phyloP scores from a whole-genome alignment of 352 stramenopile species.

The Globisporangium takayamanum region DNA sequence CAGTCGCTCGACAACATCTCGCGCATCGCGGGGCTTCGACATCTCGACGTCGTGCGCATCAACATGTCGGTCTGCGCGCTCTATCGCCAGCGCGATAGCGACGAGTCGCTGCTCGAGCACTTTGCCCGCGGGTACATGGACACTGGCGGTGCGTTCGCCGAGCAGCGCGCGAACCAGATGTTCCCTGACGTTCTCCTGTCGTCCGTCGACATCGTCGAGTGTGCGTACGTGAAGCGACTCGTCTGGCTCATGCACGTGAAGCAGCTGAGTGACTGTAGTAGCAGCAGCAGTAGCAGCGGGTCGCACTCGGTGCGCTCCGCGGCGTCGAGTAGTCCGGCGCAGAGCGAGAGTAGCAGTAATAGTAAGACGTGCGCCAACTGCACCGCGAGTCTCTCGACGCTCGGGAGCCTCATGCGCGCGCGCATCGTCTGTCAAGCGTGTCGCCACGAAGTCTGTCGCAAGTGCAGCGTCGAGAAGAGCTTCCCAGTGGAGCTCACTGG shows the following conservation, averaged over 20 bases:
- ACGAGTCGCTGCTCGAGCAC: too few relatives aligned
- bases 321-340: too few relatives aligned
- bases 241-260: too few relatives aligned
- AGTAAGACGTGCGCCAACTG: constrained; percentile 5
- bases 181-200: neutral
- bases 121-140: too few relatives aligned
- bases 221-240: constrained; percentile 2
- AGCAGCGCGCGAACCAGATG: too few relatives aligned
- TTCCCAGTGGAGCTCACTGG: constrained; percentile 1
- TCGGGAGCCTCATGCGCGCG: neutral
- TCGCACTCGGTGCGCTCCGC: too few relatives aligned
- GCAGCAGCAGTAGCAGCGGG: neutral
- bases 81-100: too few relatives aligned
- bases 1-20: constrained; percentile 14
- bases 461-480: constrained; percentile 14
- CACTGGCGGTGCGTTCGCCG: too few relatives aligned
- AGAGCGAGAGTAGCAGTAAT: too few relatives aligned
- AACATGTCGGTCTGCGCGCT: constrained; percentile 9
- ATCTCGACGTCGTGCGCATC: constrained; percentile 10
- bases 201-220: constrained; percentile 5
- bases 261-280: too few relatives aligned
- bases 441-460: constrained; percentile 4
- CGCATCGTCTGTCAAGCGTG: constrained; percentile 4
- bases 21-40: constrained; percentile 5
- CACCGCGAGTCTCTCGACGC: neutral